These are phyloP conservation scores for Penicillium pancosmium DNA, from an alignment of 495 filamentous ascomycete genomes.

Conservation along the genomic window DNA sequence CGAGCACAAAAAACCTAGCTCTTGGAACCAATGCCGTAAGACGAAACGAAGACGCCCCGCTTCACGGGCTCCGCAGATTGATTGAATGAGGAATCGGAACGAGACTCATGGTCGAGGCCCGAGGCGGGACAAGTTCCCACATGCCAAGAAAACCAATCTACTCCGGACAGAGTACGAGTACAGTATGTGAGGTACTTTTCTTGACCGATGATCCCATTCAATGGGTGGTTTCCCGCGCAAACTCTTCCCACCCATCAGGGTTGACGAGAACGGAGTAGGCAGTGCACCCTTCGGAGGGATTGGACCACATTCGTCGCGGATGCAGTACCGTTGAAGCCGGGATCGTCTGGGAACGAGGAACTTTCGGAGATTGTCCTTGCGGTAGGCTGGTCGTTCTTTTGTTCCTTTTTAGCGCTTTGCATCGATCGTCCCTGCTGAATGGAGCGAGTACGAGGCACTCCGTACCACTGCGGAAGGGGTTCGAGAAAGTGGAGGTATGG, in stretches of 20 bases:
- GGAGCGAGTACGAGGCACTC: too few species aligned
- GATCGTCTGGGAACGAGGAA: conserved; percentile 3
- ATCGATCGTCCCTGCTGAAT: too few species aligned
- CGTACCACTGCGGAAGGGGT: too few species aligned
- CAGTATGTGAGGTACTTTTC: too few species aligned
- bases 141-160: conserved; percentile 23
- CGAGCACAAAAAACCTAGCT: background rate
- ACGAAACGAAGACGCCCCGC: conserved; percentile 6
- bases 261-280: background rate
- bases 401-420: background rate
- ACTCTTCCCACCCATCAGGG: conserved; percentile 2
- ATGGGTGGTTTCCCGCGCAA: background rate
- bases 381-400: background rate
- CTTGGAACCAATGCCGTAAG: conserved; percentile 16
- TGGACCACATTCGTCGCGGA: conserved; percentile 11
- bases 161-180: background rate
- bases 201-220: conserved; percentile 10
- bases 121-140: conserved; percentile 15
- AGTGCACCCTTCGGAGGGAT: background rate
- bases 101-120: conserved; percentile 24
- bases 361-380: conserved; percentile 12
- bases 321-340: background rate
- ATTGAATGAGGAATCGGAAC: conserved; percentile 5
- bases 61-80: conserved; percentile 20
- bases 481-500: too few species aligned